Base-by-base conservation (phyloP, 2,329 filamentous ascomycete species). In the Grosmannia huntii region DNA sequence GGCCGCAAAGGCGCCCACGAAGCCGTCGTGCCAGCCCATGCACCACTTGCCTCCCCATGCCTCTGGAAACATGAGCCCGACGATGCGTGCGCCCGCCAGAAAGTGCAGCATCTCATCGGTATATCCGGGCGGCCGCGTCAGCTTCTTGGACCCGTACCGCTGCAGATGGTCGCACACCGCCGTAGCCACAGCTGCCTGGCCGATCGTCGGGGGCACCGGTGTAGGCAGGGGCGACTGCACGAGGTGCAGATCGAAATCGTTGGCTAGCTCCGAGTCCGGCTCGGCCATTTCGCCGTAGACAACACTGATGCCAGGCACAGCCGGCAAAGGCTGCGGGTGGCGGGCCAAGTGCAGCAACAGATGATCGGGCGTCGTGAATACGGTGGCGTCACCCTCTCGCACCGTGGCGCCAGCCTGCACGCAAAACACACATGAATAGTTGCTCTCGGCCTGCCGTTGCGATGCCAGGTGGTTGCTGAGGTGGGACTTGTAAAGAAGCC, bases 1-100 rank as follows among this genome's bases (percentile, higher is more conserved):
- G 50, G 71, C 68, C 36, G 80, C 76, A 56, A 80, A 73, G 1
- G 75, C 76, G 0, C 76, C 78, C 49, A 73, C 74, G 1, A 71
- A 64, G 0, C 77, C 79, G 60, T 82, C 79, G 61, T 83, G 78
- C 73, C 78, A 81, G 2, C 76, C 80, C 59, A 80, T 71, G n/a
- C 73, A 74, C 79, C 79, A 83, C 63, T 81, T 79, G 16, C 80
- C 80, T 3, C 72, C 68, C 63, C 80, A 80, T 63, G 73, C 74
- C 11, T 69, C 66, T 0, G 77, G 78, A 65, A 79, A 82, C 46
- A 73, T 70, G 31, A 83, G 67, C 0, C 78, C 79, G 0, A 76
- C 72, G 25, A 83, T 70, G 51, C 69, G 72, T 1, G 77, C 77
- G 0, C 78, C 79, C 16, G 72, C 69, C 44, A 73, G 58, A 58